Percentiles rank a stretch among this genome's conserved stretches.
Evolutionary conservation across 139 green algal species (phyloP).

Genomic region (Eudorina sp.): DNA sequence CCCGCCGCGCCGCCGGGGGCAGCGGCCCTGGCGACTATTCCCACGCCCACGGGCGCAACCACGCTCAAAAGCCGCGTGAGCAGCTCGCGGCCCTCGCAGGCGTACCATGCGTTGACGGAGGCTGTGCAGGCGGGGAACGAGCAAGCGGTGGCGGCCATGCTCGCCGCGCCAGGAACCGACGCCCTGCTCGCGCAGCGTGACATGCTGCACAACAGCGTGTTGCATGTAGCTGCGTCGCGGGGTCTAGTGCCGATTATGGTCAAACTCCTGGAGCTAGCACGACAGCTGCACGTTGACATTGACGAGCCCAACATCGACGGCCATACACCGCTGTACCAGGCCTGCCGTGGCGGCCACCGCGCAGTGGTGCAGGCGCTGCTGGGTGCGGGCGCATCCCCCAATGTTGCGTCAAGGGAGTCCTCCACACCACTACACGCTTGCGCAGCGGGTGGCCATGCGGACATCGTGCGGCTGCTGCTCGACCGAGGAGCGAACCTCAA

Average conservation of each 20-base stretch:
- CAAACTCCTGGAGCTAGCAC: conserved; percentile 30
- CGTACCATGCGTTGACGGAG: conserved; percentile 14
- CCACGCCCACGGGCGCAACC: background rate
- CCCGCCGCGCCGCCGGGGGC: background rate
- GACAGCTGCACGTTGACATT: background rate
- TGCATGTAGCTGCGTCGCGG: conserved; percentile 18
- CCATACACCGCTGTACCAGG: conserved; percentile 45
- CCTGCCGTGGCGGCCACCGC: conserved; percentile 24
- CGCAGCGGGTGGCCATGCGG: conserved; percentile 2
- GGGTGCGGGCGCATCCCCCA: conserved; percentile 25
- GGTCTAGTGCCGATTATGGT: conserved; percentile 17
- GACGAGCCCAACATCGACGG: conserved; percentile 47
- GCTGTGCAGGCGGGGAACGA: conserved; percentile 32
- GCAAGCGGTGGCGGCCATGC: background rate
- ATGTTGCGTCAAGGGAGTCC: conserved; percentile 11
- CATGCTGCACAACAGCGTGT: conserved; percentile 41
- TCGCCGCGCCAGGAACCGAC: background rate
- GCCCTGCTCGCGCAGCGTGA: conserved; percentile 36
- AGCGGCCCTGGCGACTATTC: no score
- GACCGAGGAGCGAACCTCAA: conserved; percentile 18
- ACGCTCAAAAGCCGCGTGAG: background rate
- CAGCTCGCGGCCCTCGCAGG: conserved; percentile 30
- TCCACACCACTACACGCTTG: conserved; percentile 36
- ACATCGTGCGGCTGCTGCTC: conserved; percentile 48
- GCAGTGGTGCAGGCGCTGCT: conserved; percentile 35